Evolutionary conservation across 169 alveolate species (phyloP).

Genomic region (Perkinsus chesapeaki): DNA sequence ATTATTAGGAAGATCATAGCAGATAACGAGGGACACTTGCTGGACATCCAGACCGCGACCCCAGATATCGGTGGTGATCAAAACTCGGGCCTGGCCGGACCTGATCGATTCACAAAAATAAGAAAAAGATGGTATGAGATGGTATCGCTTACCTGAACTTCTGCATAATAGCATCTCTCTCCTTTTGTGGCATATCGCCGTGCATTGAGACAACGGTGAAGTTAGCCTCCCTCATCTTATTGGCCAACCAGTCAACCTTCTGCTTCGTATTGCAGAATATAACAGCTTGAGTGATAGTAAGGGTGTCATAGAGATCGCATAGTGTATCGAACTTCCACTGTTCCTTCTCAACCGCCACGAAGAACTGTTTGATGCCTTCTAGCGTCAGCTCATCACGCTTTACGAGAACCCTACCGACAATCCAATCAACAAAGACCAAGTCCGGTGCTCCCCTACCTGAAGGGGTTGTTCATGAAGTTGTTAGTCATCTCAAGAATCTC

Average conservation of each 20-base stretch:
- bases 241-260: constrained; percentile 89
- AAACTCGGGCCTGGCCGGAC: constrained; percentile 88
- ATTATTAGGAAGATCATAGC: constrained; percentile 95
- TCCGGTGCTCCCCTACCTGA: constrained; percentile 18
- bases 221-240: constrained; percentile 91
- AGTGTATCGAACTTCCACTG: constrained; percentile 97
- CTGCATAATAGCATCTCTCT: constrained; percentile 92
- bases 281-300: constrained; percentile 96
- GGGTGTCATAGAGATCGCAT: constrained; percentile 94
- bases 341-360: constrained; percentile 95
- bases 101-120: constrained; percentile 32
- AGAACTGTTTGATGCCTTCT: constrained; percentile 96
- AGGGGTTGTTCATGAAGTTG: constrained; percentile 96
- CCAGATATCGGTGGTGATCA: constrained; percentile 97
- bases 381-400: constrained; percentile 96
- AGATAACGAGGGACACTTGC: constrained; percentile 94
- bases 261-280: constrained; percentile 95
- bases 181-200: constrained; percentile 95
- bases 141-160: constrained; percentile 54
- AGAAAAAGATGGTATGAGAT: background rate
- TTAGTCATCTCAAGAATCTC: constrained; percentile 92
- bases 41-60: constrained; percentile 99
- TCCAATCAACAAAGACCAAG: background rate
- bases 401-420: constrained; percentile 77
- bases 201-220: constrained; percentile 92